A percentile compares a stretch with the other conserved stretches of the same genome.
Conservation (phyloP, 2,329 filamentous ascomycete genomes). For the Talaromyces sp. region DNA sequence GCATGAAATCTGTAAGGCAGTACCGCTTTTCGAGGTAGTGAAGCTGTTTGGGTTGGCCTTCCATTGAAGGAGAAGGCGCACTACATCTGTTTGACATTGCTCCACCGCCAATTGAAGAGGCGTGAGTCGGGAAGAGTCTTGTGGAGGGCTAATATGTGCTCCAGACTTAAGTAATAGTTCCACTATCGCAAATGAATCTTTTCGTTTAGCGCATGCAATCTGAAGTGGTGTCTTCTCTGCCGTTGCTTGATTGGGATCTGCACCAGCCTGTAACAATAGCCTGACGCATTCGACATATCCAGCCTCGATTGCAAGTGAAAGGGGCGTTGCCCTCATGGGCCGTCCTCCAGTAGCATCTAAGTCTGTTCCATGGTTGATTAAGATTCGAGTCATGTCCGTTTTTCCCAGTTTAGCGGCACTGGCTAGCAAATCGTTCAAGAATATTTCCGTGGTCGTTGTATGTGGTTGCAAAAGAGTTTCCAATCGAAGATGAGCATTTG, state of each 20-base stretch:
- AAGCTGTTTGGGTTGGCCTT: conserved; percentile 10
- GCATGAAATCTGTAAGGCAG: conserved; percentile 9
- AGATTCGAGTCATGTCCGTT: conserved; percentile 11
- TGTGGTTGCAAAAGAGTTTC: conserved; percentile 11
- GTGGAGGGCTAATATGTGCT: conserved; percentile 13
- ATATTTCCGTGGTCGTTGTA: conserved; percentile 13
- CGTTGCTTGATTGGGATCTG: conserved; percentile 13
- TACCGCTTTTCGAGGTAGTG: conserved; percentile 5
- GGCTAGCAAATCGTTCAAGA: conserved; percentile 13
- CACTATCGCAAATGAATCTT: not conserved
- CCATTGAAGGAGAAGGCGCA: conserved; percentile 7
- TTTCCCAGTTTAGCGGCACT: conserved; percentile 15
- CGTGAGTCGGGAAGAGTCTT: conserved; percentile 7
- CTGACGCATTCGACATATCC: conserved; percentile 13
- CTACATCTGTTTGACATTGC: not conserved
- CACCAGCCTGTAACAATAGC: conserved; percentile 13
- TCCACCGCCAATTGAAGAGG: conserved; percentile 13
- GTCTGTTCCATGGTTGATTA: conserved; percentile 11
- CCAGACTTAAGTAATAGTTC: conserved; percentile 13
- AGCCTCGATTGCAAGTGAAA: conserved; percentile 7
- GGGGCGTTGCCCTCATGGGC: conserved; percentile 8
- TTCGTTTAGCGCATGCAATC: not conserved
- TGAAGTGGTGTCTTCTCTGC: not conserved
- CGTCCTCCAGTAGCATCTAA: conserved; percentile 7
- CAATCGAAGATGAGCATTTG: conserved; percentile 5